A percentile compares a stretch with the other conserved stretches of the same genome.
phyloP scores from a whole-genome alignment of 1,284 basidiomycete genomes.

The Cryptococcus amylolentus region DNA sequence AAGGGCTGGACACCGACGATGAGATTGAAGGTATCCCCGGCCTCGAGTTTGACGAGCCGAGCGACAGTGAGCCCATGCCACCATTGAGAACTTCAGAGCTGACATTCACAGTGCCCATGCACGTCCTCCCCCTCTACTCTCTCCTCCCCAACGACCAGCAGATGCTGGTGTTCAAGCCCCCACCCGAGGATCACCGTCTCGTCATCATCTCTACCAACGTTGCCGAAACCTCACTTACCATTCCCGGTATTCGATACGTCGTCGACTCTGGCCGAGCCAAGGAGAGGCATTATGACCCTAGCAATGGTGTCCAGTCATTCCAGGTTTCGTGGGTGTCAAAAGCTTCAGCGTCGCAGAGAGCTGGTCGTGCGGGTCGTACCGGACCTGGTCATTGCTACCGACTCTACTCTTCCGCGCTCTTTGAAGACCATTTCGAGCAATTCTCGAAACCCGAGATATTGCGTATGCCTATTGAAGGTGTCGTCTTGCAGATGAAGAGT shows the following conservation, averaged over 20 bases:
- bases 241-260: constrained; percentile 71
- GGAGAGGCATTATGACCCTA: constrained; percentile 66
- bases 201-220: constrained; percentile 75
- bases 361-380: constrained; percentile 71
- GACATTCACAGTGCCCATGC: constrained; percentile 58
- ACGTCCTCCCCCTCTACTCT: constrained; percentile 71
- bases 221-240: constrained; percentile 73
- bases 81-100: neutral
- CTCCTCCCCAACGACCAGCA: constrained; percentile 68
- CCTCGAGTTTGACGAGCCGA: constrained; percentile 46
- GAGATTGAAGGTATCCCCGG: constrained; percentile 43
- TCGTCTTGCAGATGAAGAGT: constrained; percentile 97
- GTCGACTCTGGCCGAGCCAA: constrained; percentile 73
- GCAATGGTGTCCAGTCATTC: constrained; percentile 66
- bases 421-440: constrained; percentile 83
- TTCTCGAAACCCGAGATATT: constrained; percentile 91
- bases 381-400: constrained; percentile 76
- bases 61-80: constrained; percentile 41
- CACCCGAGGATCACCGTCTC: constrained; percentile 62
- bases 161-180: constrained; percentile 66
- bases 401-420: constrained; percentile 71
- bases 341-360: constrained; percentile 67
- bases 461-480: constrained; percentile 93
- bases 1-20: constrained; percentile 51
- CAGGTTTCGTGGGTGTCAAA: constrained; percentile 72